Percentiles rank a stretch among this genome's conserved stretches.
Conservation (phyloP, 2,329 filamentous ascomycete species). For the Calonectria pauciramosa region DNA sequence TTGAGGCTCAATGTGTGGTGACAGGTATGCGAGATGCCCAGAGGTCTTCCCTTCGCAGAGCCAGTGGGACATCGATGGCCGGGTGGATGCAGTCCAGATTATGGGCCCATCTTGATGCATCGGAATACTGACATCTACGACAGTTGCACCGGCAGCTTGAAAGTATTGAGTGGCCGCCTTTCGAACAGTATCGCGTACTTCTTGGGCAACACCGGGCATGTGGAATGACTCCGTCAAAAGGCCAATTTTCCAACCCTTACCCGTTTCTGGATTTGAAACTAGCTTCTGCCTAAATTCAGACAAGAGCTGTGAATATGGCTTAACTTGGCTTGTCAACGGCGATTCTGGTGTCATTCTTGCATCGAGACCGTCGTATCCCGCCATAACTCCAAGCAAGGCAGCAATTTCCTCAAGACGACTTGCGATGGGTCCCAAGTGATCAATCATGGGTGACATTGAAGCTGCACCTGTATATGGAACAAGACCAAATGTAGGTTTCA, state of each 20-base stretch:
- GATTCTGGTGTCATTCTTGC: constrained; percentile 56
- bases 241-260: constrained; percentile 55
- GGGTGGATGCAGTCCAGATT: constrained; percentile 47
- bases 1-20: constrained; percentile 51
- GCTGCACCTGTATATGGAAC: constrained; percentile 60
- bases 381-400: constrained; percentile 51
- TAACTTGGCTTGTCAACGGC: constrained; percentile 51
- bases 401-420: constrained; percentile 54
- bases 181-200: constrained; percentile 56
- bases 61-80: constrained; percentile 50
- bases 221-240: constrained; percentile 60
- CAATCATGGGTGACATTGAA: constrained; percentile 56
- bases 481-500: constrained; percentile 57
- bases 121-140: constrained; percentile 61
- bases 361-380: constrained; percentile 61
- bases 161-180: constrained; percentile 51
- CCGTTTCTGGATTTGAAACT: constrained; percentile 30
- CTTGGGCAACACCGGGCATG: constrained; percentile 52
- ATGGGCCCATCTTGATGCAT: constrained; percentile 61
- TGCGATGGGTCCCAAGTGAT: constrained; percentile 60
- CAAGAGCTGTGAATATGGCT: constrained; percentile 48
- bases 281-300: constrained; percentile 22
- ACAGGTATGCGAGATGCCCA: constrained; percentile 50
- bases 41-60: constrained; percentile 49
- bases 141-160: constrained; percentile 56